Evolutionary conservation across 1,284 basidiomycete genomes (phyloP).

Genomic region (Rhodotorula sp.): DNA sequence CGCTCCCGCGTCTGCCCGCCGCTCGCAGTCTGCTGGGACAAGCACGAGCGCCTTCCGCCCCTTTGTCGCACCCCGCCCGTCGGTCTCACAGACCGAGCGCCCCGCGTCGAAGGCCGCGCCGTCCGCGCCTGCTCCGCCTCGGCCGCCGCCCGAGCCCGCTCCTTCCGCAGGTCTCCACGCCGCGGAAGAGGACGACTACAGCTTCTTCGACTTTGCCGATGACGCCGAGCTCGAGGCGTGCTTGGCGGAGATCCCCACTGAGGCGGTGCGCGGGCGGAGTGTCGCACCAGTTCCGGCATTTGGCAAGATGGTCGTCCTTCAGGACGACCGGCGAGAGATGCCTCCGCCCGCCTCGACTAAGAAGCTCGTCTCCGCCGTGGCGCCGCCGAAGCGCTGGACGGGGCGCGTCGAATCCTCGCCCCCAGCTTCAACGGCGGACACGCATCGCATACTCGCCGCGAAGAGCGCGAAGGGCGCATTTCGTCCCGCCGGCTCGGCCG

Average conservation of each 20-base stretch:
- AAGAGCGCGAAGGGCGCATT: background rate
- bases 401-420: background rate
- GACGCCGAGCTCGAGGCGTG: slow-evolving; percentile 27
- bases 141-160: no score
- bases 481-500: slow-evolving; percentile 2
- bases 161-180: no score
- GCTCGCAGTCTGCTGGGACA: background rate
- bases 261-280: background rate
- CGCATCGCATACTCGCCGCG: no score
- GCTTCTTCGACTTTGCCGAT: slow-evolving; percentile 21
- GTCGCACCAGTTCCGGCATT: background rate
- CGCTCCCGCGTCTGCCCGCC: background rate
- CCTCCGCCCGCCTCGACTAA: slow-evolving; percentile 25
- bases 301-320: background rate
- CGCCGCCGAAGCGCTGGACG: no score
- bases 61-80: slow-evolving; percentile 5
- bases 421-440: no score
- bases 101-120: background rate
- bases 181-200: slow-evolving; percentile 19
- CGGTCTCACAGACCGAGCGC: background rate
- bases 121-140: background rate
- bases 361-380: background rate
- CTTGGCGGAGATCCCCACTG: slow-evolving; percentile 8
- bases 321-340: slow-evolving; percentile 24
- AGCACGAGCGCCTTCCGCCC: background rate